Evolutionary conservation across 805 yeast genomes (phyloP), one percentile per base, ranked within the genome.

Genomic region (Candida hispaniensis): DNA sequence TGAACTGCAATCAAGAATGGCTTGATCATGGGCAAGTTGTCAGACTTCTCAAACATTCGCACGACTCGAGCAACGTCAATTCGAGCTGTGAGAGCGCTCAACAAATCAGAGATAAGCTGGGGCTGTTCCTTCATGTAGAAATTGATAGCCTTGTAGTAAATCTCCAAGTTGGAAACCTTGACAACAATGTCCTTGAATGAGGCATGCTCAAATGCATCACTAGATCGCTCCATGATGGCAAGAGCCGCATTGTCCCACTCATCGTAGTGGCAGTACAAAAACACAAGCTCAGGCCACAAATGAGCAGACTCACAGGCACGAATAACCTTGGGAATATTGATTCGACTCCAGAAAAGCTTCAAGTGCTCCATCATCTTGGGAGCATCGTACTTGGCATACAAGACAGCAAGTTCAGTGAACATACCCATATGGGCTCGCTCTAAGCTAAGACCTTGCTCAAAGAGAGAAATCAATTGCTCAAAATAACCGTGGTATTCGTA

Each of bases 341-440:
- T 72, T 63, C 98, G 79, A 9, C 96, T 85, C 97, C 97, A 91
- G 73, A 91, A 91, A 52, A 91, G 66, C 58, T 86, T 86, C 71
- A 91, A 69, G 61, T 91, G 97, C 61, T 91, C 97, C 83, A 82
- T 80, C 38, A 93, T 80, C 61, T 75, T 79, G 34, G 75, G 80
- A 17, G 96, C 94, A 43, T 74, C 72, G 61, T 86, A 91, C 58
- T 86, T 88, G 46, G 93, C 71, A 64, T 88, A 91, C 48, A 91
- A 66, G 30, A 81, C 69, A 14, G 97, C 94, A 49, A 91, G 69
- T 60, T 86, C 96, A 7, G 98, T 91, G 58, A 91, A 91, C 96
- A 91, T 88, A 49, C 97, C 98, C 98, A 91, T 91, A 56, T 91
- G 98, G 22, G 98, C 98, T 58, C 98, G 80, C 66, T 91, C 98